Conservation (phyloP, 2,329 filamentous ascomycete genomes). For the Lecanosticta acicola region DNA sequence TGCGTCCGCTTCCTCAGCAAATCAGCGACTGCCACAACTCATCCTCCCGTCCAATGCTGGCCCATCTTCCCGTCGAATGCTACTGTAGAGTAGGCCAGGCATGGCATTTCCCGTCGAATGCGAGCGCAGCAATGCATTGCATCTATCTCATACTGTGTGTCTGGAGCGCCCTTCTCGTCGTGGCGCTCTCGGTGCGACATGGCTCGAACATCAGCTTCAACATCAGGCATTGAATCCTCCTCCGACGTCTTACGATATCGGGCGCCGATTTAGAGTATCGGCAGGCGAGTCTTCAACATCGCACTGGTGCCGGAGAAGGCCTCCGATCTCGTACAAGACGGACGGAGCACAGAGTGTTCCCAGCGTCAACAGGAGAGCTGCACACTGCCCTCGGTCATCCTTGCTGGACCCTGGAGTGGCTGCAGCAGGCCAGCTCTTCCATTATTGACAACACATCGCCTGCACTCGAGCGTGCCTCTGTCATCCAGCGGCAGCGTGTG, state of each 20-base stretch:
- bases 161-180: constrained; percentile 16
- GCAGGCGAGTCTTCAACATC: too few relatives aligned
- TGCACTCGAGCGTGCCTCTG: too few relatives aligned
- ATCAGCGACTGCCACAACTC: constrained; percentile 26
- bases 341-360: too few relatives aligned
- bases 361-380: too few relatives aligned
- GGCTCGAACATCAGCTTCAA: too few relatives aligned
- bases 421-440: constrained; percentile 17
- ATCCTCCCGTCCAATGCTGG: constrained; percentile 6
- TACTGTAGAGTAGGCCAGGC: too few relatives aligned
- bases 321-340: too few relatives aligned
- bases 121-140: background rate
- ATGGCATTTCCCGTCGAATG: background rate
- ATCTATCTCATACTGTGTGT: background rate
- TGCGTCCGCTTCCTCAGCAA: constrained; percentile 10
- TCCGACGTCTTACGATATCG: too few relatives aligned
- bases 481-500: constrained; percentile 13
- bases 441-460: constrained; percentile 27
- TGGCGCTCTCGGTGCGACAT: constrained; percentile 20
- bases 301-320: too few relatives aligned
- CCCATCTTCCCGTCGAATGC: too few relatives aligned
- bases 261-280: too few relatives aligned
- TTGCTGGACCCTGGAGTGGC: constrained; percentile 18
- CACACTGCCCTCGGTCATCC: too few relatives aligned
- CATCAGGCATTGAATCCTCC: background rate